Base-by-base conservation (phyloP, 495 filamentous ascomycete species). In the Hypoxylon crocopeplum region DNA sequence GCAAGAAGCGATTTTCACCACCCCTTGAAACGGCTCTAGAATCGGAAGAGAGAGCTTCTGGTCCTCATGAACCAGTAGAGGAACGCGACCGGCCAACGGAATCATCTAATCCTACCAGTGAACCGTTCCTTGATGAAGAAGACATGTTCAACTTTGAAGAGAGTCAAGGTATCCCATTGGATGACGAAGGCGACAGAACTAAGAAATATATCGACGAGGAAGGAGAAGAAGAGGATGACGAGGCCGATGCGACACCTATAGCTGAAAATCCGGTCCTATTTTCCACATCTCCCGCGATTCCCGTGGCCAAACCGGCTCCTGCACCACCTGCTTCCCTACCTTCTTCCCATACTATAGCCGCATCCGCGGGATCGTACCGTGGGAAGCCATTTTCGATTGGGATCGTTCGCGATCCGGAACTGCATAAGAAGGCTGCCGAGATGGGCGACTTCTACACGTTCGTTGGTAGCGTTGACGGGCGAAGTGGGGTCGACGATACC, bases 361-460 rank as follows among this genome's bases (percentile, higher is more conserved):
- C 53, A 32, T 69, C 75, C 11, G 55, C 44, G 3, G 78, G 78
- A 12, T 81, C 78, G 15, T 81, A 77, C 51, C 74, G 71, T 21
- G 78, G 78, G 13, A 66, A 64, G 16, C 37, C 75, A 32, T 63
- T 74, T 20, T 50, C 65, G 17, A 70, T 72, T 15, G 56, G 69
- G 12, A 56, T 78, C 1, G 70, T 78, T 44, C 75, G 64, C 22
- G 68, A 79, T 45, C 67, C 73, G 12, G 65, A 72, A 30, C 44
- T 81, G 21, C 69, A 77, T 45, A 77, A 72, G 25, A 72, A 75
- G 56, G 79, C 79, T 2, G 71, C 72, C 0, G 58, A 70, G 40
- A 73, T 81, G 72, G 75, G 74, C 30, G 72, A 79, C 21, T 71
- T 81, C 20, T 69, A 71, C 12, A 69, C 68, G 5, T 77, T 78